Conservation (phyloP, 2,329 filamentous ascomycete genomes). For the Emergomyces pasteurianus region DNA sequence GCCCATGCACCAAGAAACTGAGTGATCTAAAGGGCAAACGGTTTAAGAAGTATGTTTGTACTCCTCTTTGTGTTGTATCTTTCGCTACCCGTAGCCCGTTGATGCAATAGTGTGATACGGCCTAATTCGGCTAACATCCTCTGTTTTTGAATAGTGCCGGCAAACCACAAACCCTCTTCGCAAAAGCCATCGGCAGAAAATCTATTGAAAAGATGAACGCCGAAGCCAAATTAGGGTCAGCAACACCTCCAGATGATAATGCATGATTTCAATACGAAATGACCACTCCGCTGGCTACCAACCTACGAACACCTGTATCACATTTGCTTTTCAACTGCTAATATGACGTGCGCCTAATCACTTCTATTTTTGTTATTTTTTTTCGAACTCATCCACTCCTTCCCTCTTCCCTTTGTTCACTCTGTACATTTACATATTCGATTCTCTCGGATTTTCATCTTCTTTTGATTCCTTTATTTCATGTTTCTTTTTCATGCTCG, state of each 20-base stretch:
- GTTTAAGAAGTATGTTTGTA: slow-evolving; percentile 32
- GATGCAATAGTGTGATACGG: no score
- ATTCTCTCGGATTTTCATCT: background rate
- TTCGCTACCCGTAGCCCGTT: background rate
- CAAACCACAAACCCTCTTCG: slow-evolving; percentile 35
- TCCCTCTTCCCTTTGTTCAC: background rate
- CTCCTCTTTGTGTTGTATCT: background rate
- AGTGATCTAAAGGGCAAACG: slow-evolving; percentile 39
- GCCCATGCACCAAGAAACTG: slow-evolving; percentile 39
- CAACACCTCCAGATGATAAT: slow-evolving; percentile 1
- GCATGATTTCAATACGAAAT: background rate
- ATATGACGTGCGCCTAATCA: background rate
- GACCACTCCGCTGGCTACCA: background rate
- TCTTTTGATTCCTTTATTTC: background rate
- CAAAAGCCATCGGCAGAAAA: slow-evolving; percentile 34
- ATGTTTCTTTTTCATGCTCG: background rate
- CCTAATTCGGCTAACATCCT: background rate
- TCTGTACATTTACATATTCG: background rate
- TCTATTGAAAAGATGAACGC: slow-evolving; percentile 26
- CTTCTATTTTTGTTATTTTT: background rate
- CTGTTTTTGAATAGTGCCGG: slow-evolving; percentile 18
- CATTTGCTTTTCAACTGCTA: background rate
- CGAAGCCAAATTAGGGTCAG: background rate
- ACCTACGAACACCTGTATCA: no score
- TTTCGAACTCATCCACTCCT: background rate